phyloP scores from a whole-genome alignment of 495 filamentous ascomycete species.

The Neurospora sp. region DNA sequence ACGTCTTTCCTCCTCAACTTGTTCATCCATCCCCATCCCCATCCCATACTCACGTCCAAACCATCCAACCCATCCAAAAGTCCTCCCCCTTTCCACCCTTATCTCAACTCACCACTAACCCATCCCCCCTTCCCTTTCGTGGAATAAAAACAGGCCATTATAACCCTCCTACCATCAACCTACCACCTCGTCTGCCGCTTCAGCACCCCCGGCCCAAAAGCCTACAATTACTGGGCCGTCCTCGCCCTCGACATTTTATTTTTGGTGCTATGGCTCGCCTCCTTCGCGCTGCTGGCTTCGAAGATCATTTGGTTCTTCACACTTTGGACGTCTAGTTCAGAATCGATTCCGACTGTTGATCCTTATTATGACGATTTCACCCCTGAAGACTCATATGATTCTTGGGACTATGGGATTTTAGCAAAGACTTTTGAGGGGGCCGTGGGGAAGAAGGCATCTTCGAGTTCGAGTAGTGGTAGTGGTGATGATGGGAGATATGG shows the following conservation, averaged over 20 bases:
- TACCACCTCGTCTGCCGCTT: constrained; percentile 31
- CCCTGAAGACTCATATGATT: background rate
- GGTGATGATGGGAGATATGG: too few relatives aligned
- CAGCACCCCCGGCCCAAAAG: constrained; percentile 7
- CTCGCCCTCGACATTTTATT: constrained; percentile 35
- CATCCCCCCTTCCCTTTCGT: background rate
- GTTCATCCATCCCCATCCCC: background rate
- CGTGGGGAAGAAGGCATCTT: background rate
- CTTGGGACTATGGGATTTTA: background rate
- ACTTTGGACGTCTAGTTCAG: background rate
- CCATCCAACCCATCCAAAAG: background rate
- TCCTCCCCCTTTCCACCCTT: background rate
- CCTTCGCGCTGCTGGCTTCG: constrained; percentile 31
- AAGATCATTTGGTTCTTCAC: constrained; percentile 17
- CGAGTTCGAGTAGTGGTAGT: too few relatives aligned
- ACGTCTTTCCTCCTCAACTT: constrained; percentile 7
- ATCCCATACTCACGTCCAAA: background rate
- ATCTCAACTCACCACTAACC: background rate
- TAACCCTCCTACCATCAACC: constrained; percentile 28
- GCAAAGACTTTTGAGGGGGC: too few relatives aligned
- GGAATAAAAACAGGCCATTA: constrained; percentile 22
- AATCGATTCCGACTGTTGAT: background rate
- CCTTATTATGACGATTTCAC: background rate
- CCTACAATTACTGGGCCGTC: constrained; percentile 43
- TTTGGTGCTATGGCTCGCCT: constrained; percentile 36